These are phyloP conservation scores for Hyaloscypha variabilis DNA, from an alignment of 495 filamentous ascomycete species.

Conservation along the genomic window DNA sequence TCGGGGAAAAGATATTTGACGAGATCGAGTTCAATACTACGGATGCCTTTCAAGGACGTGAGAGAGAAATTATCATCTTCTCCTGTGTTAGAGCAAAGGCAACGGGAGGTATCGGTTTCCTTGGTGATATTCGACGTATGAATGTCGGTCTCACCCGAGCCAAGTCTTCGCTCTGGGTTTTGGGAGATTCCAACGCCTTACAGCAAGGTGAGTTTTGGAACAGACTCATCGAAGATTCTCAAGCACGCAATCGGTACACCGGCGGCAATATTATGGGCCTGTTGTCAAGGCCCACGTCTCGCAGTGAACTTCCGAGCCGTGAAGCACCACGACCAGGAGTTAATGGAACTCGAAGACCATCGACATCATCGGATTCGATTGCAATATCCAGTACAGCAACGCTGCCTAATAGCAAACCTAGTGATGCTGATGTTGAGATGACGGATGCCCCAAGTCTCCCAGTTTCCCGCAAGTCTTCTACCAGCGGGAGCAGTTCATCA, in stretches of 20 bases:
- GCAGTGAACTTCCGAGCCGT: conserved; percentile 31
- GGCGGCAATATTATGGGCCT: conserved; percentile 60
- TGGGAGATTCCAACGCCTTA: conserved; percentile 86
- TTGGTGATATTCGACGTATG: conserved; percentile 98
- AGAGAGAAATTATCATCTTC: conserved; percentile 98
- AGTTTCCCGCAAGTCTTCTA: conserved; percentile 25
- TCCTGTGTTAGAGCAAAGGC: conserved; percentile 92
- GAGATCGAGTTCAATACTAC: conserved; percentile 96
- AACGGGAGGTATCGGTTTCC: conserved; percentile 93
- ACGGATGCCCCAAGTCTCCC: conserved; percentile 44
- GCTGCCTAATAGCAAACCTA: background rate
- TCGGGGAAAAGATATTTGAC: conserved; percentile 73
- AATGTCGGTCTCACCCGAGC: conserved; percentile 97
- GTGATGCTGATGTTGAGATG: conserved; percentile 60
- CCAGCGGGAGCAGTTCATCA: conserved; percentile 20
- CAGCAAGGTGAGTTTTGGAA: conserved; percentile 89
- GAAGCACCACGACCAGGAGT: conserved; percentile 20
- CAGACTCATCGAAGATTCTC: conserved; percentile 79
- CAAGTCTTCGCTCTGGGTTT: conserved; percentile 92
- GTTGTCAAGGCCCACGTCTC: conserved; percentile 40
- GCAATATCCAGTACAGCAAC: background rate
- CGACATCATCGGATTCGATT: conserved; percentile 17
- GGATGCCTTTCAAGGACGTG: conserved; percentile 95
- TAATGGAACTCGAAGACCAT: background rate
- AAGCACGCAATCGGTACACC: conserved; percentile 72